Percentiles rank a stretch among this genome's conserved stretches.
These are phyloP conservation scores for Aspergillus niger DNA, from an alignment of 2,329 filamentous ascomycete species.

Conservation along the genomic window DNA sequence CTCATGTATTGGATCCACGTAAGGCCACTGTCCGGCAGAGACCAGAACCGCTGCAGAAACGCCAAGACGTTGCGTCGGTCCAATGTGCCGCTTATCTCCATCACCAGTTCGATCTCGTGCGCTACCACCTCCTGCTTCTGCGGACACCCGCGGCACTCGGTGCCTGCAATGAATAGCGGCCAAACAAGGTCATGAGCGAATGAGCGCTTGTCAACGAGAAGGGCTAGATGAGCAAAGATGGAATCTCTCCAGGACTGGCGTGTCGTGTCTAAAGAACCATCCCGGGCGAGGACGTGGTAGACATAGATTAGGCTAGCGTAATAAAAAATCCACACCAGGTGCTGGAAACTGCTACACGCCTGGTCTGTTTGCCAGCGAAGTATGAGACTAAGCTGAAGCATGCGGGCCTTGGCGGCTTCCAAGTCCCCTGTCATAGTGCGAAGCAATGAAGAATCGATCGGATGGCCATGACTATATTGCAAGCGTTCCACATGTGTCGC, in stretches of 20 bases:
- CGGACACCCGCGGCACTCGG: slow-evolving; percentile 19
- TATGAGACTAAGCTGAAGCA: slow-evolving; percentile 16
- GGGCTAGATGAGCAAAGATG: slow-evolving; percentile 13
- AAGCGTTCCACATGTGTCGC: slow-evolving; percentile 27
- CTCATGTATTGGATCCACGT: slow-evolving; percentile 23
- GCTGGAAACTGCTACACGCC: slow-evolving; percentile 21
- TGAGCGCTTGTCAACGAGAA: slow-evolving; percentile 11
- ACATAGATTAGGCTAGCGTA: slow-evolving; percentile 30
- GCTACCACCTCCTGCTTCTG: slow-evolving; percentile 10
- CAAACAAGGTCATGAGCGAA: slow-evolving; percentile 32
- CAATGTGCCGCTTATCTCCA: slow-evolving; percentile 13
- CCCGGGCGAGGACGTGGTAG: slow-evolving; percentile 21
- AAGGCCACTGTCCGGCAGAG: background rate
- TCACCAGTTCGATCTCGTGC: slow-evolving; percentile 12
- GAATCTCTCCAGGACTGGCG: slow-evolving; percentile 8
- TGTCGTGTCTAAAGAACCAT: slow-evolving; percentile 1
- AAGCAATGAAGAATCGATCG: background rate
- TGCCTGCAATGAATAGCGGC: slow-evolving; percentile 31
- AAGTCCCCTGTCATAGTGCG: slow-evolving; percentile 5
- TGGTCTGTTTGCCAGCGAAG: slow-evolving; percentile 19
- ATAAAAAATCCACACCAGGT: slow-evolving; percentile 29
- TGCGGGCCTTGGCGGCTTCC: slow-evolving; percentile 18
- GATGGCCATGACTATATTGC: slow-evolving; percentile 6
- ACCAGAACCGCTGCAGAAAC: slow-evolving; percentile 15
- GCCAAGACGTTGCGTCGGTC: slow-evolving; percentile 17